Evolutionary conservation across 768 basidiomycete species (phyloP), one percentile per base, ranked within the genome.

Genomic region (Psilocybe cyanescens): DNA sequence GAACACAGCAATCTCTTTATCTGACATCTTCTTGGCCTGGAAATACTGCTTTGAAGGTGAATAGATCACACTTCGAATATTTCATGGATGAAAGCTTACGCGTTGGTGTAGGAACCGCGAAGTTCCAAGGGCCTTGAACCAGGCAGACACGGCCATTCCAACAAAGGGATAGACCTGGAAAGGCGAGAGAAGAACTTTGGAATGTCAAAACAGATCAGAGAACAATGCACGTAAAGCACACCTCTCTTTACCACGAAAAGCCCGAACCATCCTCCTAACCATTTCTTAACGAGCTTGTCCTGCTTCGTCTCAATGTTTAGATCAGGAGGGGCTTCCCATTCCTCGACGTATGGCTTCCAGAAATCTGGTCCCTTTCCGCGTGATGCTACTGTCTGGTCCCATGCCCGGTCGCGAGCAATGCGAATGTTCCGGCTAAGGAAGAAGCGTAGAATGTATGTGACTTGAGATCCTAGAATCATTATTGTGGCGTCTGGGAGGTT

Each of bases 391-490:
- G 94, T 96, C 70, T 95, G 89, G 17, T 85, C 88, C 85, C 88
- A 93, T 9, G 86, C 94, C 9, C 90, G 83, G 56, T 86, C 85
- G 1, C 89, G 84, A 0, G 94, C 92, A 47, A 95, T 83, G 29
- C 86, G 84, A 50, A 97, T 87, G 74, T 97, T 96, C 49, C 86
- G 86, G 30, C 87, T 82, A 54, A 98, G 83, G 76, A 96, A 96
- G 78, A 91, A 96, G 2, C 79, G 81, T 53, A 97, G 80, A 58
- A 98, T 89, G 17, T 75, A 75, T 0, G 91, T 91, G 37, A 92
- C 70, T 76, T 96, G 94, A 0, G 85, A 78, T 8, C 90, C 87
- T 4, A 95, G 70, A 57, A 95, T 82, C 55, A 94, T 78, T 12
- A 91, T 71, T 0, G 92, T 84, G 11, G 92, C 91, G 72, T 94